A percentile compares a stretch with the other conserved stretches of the same genome.
phyloP scores from a whole-genome alignment of 2,329 filamentous ascomycete genomes.

The Arthrobotrys conoides region DNA sequence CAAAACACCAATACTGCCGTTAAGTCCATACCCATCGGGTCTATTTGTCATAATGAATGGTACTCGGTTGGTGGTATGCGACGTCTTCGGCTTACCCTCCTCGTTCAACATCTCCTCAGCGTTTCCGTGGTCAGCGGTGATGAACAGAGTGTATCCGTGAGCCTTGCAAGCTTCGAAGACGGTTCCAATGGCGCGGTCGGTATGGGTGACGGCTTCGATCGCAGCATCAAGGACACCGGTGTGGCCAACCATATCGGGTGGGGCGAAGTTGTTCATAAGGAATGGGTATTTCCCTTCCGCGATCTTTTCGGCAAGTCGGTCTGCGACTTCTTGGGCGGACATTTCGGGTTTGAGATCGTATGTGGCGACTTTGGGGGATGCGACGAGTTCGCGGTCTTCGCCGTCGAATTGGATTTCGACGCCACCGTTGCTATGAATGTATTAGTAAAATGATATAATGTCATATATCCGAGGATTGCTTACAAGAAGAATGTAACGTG shows the following conservation, averaged over 20 bases:
- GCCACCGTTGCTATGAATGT: slow-evolving; percentile 93
- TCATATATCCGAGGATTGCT: not conserved
- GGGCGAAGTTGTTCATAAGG: slow-evolving; percentile 99
- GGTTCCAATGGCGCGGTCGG: slow-evolving; percentile 92
- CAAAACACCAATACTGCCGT: slow-evolving; percentile 83
- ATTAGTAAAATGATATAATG: not conserved
- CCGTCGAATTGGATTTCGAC: slow-evolving; percentile 95
- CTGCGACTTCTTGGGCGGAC: slow-evolving; percentile 89
- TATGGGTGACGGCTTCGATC: slow-evolving; percentile 84
- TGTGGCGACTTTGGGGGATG: slow-evolving; percentile 93
- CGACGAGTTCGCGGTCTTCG: slow-evolving; percentile 92
- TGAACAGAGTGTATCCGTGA: slow-evolving; percentile 91
- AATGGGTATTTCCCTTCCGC: slow-evolving; percentile 90
- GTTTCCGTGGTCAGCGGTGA: slow-evolving; percentile 97
- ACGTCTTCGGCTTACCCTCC: slow-evolving; percentile 96
- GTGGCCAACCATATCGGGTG: slow-evolving; percentile 99
- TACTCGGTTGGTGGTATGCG: slow-evolving; percentile 97
- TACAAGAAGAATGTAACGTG: slow-evolving; percentile 85
- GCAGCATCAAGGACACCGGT: slow-evolving; percentile 97
- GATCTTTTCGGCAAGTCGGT: slow-evolving; percentile 90
- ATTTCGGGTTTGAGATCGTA: slow-evolving; percentile 97
- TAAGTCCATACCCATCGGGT: slow-evolving; percentile 87
- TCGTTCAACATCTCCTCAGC: slow-evolving; percentile 99
- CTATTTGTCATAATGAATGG: slow-evolving; percentile 99
- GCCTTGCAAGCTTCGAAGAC: slow-evolving; percentile 96